These are phyloP conservation scores for Dictyophora rubrovolvata DNA, from an alignment of 768 basidiomycete genomes.

Conservation along the genomic window DNA sequence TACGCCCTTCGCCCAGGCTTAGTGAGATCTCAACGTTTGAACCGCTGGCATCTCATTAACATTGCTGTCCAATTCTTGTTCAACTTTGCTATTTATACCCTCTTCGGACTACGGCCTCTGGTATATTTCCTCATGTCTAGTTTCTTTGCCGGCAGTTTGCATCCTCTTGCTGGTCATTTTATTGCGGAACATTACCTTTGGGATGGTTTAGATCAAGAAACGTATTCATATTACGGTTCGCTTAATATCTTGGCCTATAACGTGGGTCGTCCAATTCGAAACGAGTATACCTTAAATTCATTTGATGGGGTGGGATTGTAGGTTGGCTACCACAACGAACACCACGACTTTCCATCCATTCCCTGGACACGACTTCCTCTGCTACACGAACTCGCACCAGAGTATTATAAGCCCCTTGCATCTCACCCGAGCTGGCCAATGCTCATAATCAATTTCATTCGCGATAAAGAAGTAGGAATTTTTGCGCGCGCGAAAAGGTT, in stretches of 20 bases:
- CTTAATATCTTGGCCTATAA: constrained; percentile 91
- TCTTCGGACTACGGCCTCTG: constrained; percentile 39
- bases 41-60: constrained; percentile 81
- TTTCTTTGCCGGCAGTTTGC: constrained; percentile 94
- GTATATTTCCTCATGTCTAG: constrained; percentile 80
- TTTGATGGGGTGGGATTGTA: constrained; percentile 19
- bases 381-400: constrained; percentile 73
- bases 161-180: constrained; percentile 95
- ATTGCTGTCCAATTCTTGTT: constrained; percentile 57
- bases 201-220: constrained; percentile 89
- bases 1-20: constrained; percentile 95
- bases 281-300: not conserved
- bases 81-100: constrained; percentile 54
- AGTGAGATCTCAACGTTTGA: constrained; percentile 72
- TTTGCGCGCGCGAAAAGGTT: constrained; percentile 79
- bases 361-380: constrained; percentile 90
- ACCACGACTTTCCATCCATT: constrained; percentile 96
- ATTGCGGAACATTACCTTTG: constrained; percentile 96
- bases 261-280: constrained; percentile 33
- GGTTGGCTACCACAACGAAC: constrained; percentile 99
- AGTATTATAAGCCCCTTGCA: constrained; percentile 85
- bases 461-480: constrained; percentile 79
- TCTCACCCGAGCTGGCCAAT: constrained; percentile 90
- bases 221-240: constrained; percentile 92
- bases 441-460: constrained; percentile 90